A percentile compares a stretch with the other conserved stretches of the same genome.
Evolutionary conservation across 306 rosid genomes (phyloP).

Genomic region (Arachis hypogaea): DNA sequence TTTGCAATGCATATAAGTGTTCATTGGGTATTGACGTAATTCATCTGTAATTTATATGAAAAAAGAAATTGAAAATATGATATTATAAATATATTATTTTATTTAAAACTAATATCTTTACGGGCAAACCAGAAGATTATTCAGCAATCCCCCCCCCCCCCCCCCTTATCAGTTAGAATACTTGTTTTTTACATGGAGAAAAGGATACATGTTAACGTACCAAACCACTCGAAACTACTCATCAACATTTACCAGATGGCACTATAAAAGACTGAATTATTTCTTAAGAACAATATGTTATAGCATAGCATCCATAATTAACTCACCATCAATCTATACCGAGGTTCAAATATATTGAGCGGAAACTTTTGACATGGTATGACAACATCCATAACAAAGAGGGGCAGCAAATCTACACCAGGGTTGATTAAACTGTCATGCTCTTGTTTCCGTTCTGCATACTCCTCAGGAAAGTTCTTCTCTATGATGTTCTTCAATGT

Average conservation of each 20-base stretch:
- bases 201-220: background rate
- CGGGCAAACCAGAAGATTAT: background rate
- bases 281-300: background rate
- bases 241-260: conserved; percentile 12
- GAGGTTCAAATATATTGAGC: conserved; percentile 96
- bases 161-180: background rate
- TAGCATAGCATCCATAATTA: conserved; percentile 29
- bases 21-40: background rate
- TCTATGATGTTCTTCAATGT: conserved; percentile 88
- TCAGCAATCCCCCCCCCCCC: too few relatives aligned
- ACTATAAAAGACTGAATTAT: conserved; percentile 9
- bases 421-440: conserved; percentile 62
- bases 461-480: conserved; percentile 92
- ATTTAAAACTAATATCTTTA: background rate
- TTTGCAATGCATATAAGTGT: background rate
- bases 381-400: conserved; percentile 99
- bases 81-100: background rate
- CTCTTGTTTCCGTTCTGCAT: conserved; percentile 89
- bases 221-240: background rate
- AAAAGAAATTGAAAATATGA: conserved; percentile 1
- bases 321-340: conserved; percentile 98
- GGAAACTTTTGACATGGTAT: conserved; percentile 92
- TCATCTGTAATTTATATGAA: background rate
- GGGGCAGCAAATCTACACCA: conserved; percentile 90
- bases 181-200: background rate